Conservation (phyloP, 345 rosid genomes). For the Sonneratia caseolaris region DNA sequence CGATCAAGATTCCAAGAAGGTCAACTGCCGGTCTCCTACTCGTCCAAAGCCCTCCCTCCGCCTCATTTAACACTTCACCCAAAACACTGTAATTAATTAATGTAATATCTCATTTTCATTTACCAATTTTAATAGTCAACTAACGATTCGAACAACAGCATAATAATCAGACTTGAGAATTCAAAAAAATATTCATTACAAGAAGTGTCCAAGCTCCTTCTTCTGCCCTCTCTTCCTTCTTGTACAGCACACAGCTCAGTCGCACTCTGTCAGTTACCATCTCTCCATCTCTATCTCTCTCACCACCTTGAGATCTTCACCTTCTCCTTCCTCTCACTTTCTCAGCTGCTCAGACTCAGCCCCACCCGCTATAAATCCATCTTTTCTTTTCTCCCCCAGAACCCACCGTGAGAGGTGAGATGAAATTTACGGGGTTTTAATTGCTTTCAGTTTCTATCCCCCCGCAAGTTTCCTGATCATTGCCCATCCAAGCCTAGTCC, state of each 20-base stretch:
- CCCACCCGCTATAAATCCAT: background rate
- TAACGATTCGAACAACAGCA: background rate
- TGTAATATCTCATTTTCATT: too few relatives aligned
- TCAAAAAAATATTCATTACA: background rate
- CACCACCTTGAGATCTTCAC: slow-evolving; percentile 10
- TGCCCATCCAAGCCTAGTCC: too few relatives aligned
- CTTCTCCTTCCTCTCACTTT: slow-evolving; percentile 5
- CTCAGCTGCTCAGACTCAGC: background rate
- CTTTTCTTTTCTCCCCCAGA: background rate
- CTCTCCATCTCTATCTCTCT: background rate
- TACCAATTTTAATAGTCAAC: background rate
- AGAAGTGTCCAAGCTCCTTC: slow-evolving; percentile 7
- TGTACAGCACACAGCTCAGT: background rate
- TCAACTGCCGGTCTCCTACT: slow-evolving; percentile 13
- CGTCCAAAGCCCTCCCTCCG: background rate
- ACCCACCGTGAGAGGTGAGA: background rate
- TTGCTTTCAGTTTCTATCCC: background rate
- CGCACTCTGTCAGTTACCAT: background rate
- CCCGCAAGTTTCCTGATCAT: too few relatives aligned
- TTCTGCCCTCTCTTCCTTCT: background rate
- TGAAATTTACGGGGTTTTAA: background rate
- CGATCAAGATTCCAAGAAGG: background rate
- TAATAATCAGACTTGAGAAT: slow-evolving; percentile 4
- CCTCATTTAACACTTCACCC: background rate
- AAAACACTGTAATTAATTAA: background rate